Evolutionary conservation across 257 asterid genomes (phyloP), one percentile per base, ranked within the genome.

Genomic region (Nicotiana tabacum): DNA sequence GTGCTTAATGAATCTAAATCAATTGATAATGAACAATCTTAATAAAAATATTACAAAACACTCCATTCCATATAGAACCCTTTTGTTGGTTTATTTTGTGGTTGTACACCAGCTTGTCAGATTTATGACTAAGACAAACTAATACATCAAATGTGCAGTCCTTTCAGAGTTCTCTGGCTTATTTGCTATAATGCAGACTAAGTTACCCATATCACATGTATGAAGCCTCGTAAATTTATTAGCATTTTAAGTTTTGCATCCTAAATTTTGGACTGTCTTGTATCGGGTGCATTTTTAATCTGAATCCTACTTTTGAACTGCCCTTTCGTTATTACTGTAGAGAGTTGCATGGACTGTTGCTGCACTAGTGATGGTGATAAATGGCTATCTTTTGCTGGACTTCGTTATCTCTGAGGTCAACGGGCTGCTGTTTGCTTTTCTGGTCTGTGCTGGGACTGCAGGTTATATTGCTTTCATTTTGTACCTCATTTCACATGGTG

Each of bases 291-390:
- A 51, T 51, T 27, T 51, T 12, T 30, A 11, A 18, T 66, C 66
- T 46, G 37, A 56, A 51, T 30, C 61, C 51, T 64, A 68, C 56
- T 39, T 39, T 16, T 60, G 62, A 55, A 76, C 70, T 53, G 66
- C 4, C 9, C 21, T 48, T 81, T 5, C 65, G 27, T 83, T 84
- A 43, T 62, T 27, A 21, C 46, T 88, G 89, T 83, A 96, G 99
- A 90, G 92, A 82, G 85, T 90, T 70, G 97, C 98, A 6, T 96
- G 99, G 99, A 91, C 93, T 1, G 95, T 96, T 90, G 98, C 98
- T 60, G 91, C 87, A 21, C 89, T 96, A 74, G 98, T 96, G 92
- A 96, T 96, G 65, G 94, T 91, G 83, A 96, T 94, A 30, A 94
- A 93, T 37, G 98, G 99, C 51, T 94, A 96, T 91, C 95, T 96